Evolutionary conservation across 306 rosid genomes (phyloP), one percentile per base, ranked within the genome.

Genomic region (Quercus aquifolioides): DNA sequence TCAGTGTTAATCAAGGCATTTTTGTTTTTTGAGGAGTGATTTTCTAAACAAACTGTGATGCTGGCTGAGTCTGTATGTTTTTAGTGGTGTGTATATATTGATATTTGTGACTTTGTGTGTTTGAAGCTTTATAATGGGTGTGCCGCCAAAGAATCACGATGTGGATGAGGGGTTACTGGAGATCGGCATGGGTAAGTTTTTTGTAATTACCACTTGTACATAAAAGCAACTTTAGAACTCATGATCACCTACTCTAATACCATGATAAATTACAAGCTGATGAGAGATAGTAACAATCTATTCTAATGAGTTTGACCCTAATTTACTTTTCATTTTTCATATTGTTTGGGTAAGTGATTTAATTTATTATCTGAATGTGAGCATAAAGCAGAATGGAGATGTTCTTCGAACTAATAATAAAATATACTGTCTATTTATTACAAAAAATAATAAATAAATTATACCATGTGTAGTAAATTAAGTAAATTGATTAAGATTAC

Each of bases 181-280:
- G 91, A 87, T 96, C 9, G 99, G 99, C 79, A 96, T 96, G 89
- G 99, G 99, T 96, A 88, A 58, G 94, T 80, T 12, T 49, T 49
- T 49, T 13, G 17, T 12, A 49, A 49, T 49, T 12, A 49, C 54
- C 1, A 2, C 17, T 49, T 49, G 54, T 49, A 11, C 54, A 0
- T 10, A 49, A 49, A 49, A 49, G 54, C 54, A 49, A 13, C 15
- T 49, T 13, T 49, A 13, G 54, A 12, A 49, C 54, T 49, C 17
- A 49, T 11, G 54, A 49, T 49, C 54, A 12, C 5, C 5, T 49
- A 13, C 54, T 49, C 54, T 12, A 13, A 49, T 49, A 49, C 4
- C 15, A 3, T 11, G 54, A 49, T 10, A 49, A 49, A 49, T 10
- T 10, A 49, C 14, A 49, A 12, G 54, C 12, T 49, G 17, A 49